phyloP scores from a whole-genome alignment of 2,329 filamentous ascomycete genomes.

The Paradendryphiella salina region DNA sequence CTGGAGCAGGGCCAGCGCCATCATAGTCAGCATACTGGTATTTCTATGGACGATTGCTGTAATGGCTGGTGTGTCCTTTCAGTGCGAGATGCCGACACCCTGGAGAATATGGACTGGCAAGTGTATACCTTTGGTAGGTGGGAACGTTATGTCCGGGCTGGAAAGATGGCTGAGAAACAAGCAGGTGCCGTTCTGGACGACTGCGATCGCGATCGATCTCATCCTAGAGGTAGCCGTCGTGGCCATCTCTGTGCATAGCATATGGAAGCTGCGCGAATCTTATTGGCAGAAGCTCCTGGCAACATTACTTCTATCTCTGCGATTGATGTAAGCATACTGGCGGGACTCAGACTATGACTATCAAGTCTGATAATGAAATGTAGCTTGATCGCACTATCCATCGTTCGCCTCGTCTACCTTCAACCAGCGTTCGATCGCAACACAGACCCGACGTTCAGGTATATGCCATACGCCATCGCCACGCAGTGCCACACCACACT shows the following conservation, averaged over 20 bases:
- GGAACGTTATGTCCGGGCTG: neutral
- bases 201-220: conserved; percentile 24
- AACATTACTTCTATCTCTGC: conserved; percentile 25
- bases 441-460: conserved; percentile 23
- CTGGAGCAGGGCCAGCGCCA: conserved; percentile 17
- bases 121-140: conserved; percentile 31
- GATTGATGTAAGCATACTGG: conserved; percentile 22
- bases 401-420: conserved; percentile 28
- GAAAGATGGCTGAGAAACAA: neutral
- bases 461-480: conserved; percentile 27
- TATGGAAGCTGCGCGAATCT: conserved; percentile 24
- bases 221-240: conserved; percentile 24
- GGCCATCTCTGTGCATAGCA: conserved; percentile 20
- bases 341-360: neutral
- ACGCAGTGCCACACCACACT: conserved; percentile 31
- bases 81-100: conserved; percentile 32
- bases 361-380: neutral
- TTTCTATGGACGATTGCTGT: conserved; percentile 28
- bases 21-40: conserved; percentile 16
- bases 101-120: conserved; percentile 29
- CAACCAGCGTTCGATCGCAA: conserved; percentile 12
- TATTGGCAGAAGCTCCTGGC: conserved; percentile 20
- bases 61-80: conserved; percentile 24
- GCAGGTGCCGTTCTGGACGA: conserved; percentile 27
- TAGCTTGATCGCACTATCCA: conserved; percentile 29